A percentile compares a stretch with the other conserved stretches of the same genome.
Evolutionary conservation across 176 grass and related monocot species (phyloP).

Genomic region (Musa troglodytarum): DNA sequence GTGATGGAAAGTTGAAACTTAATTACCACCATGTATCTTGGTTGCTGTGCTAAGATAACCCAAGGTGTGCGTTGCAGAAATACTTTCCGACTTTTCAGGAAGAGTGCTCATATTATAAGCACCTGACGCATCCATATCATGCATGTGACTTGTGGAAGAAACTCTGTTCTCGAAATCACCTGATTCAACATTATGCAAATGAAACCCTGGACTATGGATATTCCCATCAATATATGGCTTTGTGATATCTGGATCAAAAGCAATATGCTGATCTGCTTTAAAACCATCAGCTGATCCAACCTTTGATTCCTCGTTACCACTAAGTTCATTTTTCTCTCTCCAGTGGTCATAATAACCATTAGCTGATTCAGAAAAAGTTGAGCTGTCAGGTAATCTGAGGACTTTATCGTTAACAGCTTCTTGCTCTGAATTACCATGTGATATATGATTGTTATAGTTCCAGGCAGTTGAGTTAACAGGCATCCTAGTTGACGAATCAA

Average conservation of each 20-base stretch:
- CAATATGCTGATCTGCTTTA: slow-evolving; percentile 13
- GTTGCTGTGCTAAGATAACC: slow-evolving; percentile 7
- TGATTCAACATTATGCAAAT: slow-evolving; percentile 5
- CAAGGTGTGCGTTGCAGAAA: slow-evolving; percentile 30
- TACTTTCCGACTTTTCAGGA: slow-evolving; percentile 37
- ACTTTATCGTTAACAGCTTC: slow-evolving; percentile 31
- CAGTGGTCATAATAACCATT: slow-evolving; percentile 84
- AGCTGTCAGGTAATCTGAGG: slow-evolving; percentile 41
- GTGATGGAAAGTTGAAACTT: slow-evolving; percentile 2
- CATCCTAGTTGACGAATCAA: slow-evolving; percentile 14
- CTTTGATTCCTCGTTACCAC: slow-evolving; percentile 22
- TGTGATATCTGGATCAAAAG: slow-evolving; percentile 16
- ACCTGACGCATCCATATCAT: slow-evolving; percentile 20
- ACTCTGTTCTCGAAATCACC: slow-evolving; percentile 13
- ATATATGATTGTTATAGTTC: slow-evolving; percentile 18
- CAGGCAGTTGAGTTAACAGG: slow-evolving; percentile 7
- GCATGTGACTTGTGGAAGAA: slow-evolving; percentile 30
- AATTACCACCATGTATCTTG: neutral
- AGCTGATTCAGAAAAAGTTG: slow-evolving; percentile 46
- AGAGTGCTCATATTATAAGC: slow-evolving; percentile 17
- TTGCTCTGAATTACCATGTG: slow-evolving; percentile 21
- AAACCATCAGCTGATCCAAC: slow-evolving; percentile 13
- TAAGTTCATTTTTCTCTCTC: slow-evolving; percentile 34
- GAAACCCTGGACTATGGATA: slow-evolving; percentile 16
- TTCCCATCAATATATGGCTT: slow-evolving; percentile 28